Percentiles rank a stretch among this genome's conserved stretches.
Conservation (phyloP, 1,284 basidiomycete genomes). For the Pisolithus thermaeus region DNA sequence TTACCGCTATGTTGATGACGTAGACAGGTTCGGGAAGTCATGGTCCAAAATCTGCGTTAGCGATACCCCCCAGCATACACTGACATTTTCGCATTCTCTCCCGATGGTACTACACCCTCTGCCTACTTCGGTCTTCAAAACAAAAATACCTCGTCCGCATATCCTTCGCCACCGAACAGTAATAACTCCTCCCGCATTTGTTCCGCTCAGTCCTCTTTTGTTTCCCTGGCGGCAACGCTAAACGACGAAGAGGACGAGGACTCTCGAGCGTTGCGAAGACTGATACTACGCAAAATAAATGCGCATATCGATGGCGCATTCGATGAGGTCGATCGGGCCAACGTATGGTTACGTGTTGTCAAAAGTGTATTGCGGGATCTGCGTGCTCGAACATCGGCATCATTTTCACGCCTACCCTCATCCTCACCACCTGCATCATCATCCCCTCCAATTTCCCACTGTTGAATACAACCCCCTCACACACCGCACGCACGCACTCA, state of each 20-base stretch:
- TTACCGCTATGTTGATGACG: background rate
- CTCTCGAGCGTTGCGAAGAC: slow-evolving; percentile 48
- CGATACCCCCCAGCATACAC: slow-evolving; percentile 19
- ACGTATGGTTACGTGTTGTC: slow-evolving; percentile 55
- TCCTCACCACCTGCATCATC: background rate
- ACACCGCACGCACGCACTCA: background rate
- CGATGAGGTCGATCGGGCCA: slow-evolving; percentile 57
- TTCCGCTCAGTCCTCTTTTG: slow-evolving; percentile 32
- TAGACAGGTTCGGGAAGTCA: slow-evolving; percentile 20
- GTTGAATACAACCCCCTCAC: background rate
- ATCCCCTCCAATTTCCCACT: background rate
- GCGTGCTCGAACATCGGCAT: slow-evolving; percentile 43
- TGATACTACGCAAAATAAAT: slow-evolving; percentile 59
- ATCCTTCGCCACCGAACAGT: slow-evolving; percentile 33
- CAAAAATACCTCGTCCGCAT: slow-evolving; percentile 22
- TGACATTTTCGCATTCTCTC: slow-evolving; percentile 18
- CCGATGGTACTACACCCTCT: slow-evolving; percentile 4
- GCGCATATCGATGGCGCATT: slow-evolving; percentile 50
- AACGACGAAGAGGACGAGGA: slow-evolving; percentile 52
- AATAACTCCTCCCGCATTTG: slow-evolving; percentile 32
- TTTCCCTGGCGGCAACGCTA: slow-evolving; percentile 33
- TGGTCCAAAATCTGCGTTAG: slow-evolving; percentile 23
- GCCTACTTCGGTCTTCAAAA: slow-evolving; percentile 32
- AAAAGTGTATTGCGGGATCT: slow-evolving; percentile 55
- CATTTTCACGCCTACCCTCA: background rate